Conservation (phyloP, 2,329 filamentous ascomycete genomes). For the Keithomyces neogunnii region DNA sequence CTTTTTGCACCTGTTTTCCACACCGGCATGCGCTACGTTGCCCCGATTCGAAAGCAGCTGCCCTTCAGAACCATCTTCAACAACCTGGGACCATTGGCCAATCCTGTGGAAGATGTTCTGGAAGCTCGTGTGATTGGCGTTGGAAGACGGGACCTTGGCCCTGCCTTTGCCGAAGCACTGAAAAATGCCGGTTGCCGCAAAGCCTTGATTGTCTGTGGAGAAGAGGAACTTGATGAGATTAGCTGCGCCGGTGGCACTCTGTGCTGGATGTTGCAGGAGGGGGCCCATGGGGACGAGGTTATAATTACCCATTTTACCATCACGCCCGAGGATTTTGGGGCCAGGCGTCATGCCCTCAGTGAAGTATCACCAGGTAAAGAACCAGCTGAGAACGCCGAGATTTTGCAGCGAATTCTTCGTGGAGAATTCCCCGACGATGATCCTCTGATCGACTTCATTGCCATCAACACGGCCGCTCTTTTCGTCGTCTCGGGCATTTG, state of each 20-base stretch:
- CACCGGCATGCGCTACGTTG: constrained; percentile 85
- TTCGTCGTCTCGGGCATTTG: constrained; percentile 81
- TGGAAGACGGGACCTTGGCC: constrained; percentile 76
- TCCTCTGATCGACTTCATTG: constrained; percentile 84
- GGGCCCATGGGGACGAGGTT: constrained; percentile 31
- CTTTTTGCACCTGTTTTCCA: constrained; percentile 95
- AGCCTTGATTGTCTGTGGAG: constrained; percentile 84
- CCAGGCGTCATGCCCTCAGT: constrained; percentile 63
- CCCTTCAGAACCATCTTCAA: constrained; percentile 98
- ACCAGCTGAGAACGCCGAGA: constrained; percentile 78
- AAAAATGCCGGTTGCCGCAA: constrained; percentile 68
- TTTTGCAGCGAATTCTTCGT: constrained; percentile 67
- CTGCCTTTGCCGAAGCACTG: constrained; percentile 81
- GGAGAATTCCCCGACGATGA: constrained; percentile 67
- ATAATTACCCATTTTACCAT: constrained; percentile 70
- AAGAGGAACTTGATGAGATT: constrained; percentile 92
- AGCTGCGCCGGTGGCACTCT: constrained; percentile 82
- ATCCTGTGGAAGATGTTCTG: constrained; percentile 74
- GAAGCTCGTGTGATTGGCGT: constrained; percentile 94
- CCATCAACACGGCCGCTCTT: constrained; percentile 87
- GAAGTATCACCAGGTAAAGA: constrained; percentile 79
- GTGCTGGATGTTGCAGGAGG: constrained; percentile 71
- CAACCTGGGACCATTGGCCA: constrained; percentile 83
- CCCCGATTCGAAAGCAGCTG: constrained; percentile 75
- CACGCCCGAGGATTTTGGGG: constrained; percentile 77